Base-by-base conservation (phyloP, 1,139 yeast genomes). In the Ogataea hybrid region DNA sequence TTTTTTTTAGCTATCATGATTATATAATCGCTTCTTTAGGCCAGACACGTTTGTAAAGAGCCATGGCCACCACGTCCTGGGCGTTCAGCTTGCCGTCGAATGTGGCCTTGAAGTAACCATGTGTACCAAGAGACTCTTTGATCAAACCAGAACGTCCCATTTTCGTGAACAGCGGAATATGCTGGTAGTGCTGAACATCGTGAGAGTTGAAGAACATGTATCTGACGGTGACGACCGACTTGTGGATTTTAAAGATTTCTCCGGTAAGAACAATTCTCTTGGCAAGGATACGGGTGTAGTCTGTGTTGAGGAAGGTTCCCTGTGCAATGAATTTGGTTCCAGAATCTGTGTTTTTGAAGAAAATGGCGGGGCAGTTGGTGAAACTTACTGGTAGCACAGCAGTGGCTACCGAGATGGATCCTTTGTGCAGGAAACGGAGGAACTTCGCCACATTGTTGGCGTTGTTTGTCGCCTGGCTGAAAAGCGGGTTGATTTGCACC, bases 201-300 rank as follows among this genome's bases (percentile, higher is more conserved):
- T 85, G 89, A 10, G 88, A 70, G 58, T 84, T 88, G 80, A 90
- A 92, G 73, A 94, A 94, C 99, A 94, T 94, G 75, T 89, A 94
- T 55, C 98, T 82, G 46, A 92, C 78, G 3, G 98, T 92, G 46
- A 92, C 90, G 32, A 90, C 86, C 49, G 77, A 79, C 69, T 88
- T 92, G 71, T 94, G 97, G 57, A 94, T 90, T 71, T 90, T 92
- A 65, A 89, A 83, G 30, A 97, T 96, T 54, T 88, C 90, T 41
- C 98, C 98, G 0, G 98, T 92, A 47, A 94, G 69, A 8, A 92
- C 81, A 4, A 84, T 82, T 59, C 97, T 78, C 73, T 92, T 90
- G 25, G 95, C 96, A 46, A 89, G 63, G 21, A 90, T 75, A 64
- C 98, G 77, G 15, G 84, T 75, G 57, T 84, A 88, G 64, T 92